Base-by-base conservation (phyloP, 1,284 basidiomycete species). In the Rhodotorula sp. region DNA sequence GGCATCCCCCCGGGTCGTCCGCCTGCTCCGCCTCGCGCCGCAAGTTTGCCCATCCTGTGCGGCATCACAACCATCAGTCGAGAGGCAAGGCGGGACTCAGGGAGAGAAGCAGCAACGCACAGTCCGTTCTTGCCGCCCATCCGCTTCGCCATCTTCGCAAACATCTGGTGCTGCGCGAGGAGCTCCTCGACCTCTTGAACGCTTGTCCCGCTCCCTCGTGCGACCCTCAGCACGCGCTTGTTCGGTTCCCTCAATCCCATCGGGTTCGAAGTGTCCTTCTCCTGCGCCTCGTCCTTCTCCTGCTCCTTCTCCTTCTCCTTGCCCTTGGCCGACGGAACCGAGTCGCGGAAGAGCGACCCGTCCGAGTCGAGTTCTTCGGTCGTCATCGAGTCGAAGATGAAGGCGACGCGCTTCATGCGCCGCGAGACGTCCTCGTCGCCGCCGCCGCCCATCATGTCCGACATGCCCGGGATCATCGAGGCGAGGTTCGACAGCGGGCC, bases 311-410 rank as follows among this genome's bases (percentile, higher is more conserved):
- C 63, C 24, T 27, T 44, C 10, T 34, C 32, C 47, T 55, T 64
- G 62, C 59, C 66, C 57, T 64, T 71, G 46, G 27, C 51, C 53
- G 34, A 34, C 27, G 24, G 17, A 2, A 64, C 32, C 20, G 62
- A n/a, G n/a, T 60, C 66, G 30, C 72, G 69, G 82, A 96, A 95
- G 52, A 87, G 85, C 52, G 88, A 84, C 19, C 95, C 96, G 79
- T 99, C 95, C n/a, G 92, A 95, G 82, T 99, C 94, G 66, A 99
- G 87, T 81, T 99, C 96, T 65, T 84, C 83, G 24, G 89, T 86
- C 52, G 93, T 92, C 95, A 99, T 99, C 77, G 91, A 93, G 81
- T 99, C 95, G 30, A 93, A 97, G 79, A 99, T 98, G 83, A 91
- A 99, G 75, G 98, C 91, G 91, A 99, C 94, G 71, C 94, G 89